Base-by-base conservation (phyloP, 306 rosid genomes). In the Cajanus cajan region DNA sequence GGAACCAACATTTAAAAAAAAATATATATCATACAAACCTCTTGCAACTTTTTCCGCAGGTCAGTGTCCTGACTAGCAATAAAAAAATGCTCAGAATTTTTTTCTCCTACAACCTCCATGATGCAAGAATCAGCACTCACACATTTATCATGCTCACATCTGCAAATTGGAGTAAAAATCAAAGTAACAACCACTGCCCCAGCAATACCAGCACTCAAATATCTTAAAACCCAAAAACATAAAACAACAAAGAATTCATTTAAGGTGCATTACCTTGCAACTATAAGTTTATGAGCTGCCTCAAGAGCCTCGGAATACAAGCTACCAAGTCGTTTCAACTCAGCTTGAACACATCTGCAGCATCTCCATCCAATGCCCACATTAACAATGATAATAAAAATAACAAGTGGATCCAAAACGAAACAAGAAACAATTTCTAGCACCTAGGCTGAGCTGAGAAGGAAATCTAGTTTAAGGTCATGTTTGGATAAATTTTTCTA, bases 41-140 rank as follows among this genome's bases (percentile, higher is more conserved):
- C 85, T 79, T 80, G 89, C 70, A 92, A 80, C 73, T 85, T 75
- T 48, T 82, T 77, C 47, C 94, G 89, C 75, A 90, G 80, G 28
- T 88, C 90, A 68, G 63, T 11, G 25, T 94, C 94, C 77, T 92
- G 96, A 80, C 91, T 89, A 76, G 93, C 94, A 79, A 92, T 86
- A 86, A 94, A 90, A 62, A 94, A 94, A 81, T 92, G 98, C 79
- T 86, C 92, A 0, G 90, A 72, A 85, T 94, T 94, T 31, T 82
- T 87, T 69, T 89, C 77, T 31, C 97, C 97, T 13, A 90, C 80
- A 85, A 90, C 85, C 50, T 92, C 97, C 45, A 0, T 57, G 77
- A 94, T 83, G 83, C 98, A 94, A 33, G 71, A 82, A 74, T 85
- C 94, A 31, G 87, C 96, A 47, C 80, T 70, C 51, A 59, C 72